Evolutionary conservation across 768 basidiomycete genomes (phyloP).

Genomic region (Suillus weaverae): DNA sequence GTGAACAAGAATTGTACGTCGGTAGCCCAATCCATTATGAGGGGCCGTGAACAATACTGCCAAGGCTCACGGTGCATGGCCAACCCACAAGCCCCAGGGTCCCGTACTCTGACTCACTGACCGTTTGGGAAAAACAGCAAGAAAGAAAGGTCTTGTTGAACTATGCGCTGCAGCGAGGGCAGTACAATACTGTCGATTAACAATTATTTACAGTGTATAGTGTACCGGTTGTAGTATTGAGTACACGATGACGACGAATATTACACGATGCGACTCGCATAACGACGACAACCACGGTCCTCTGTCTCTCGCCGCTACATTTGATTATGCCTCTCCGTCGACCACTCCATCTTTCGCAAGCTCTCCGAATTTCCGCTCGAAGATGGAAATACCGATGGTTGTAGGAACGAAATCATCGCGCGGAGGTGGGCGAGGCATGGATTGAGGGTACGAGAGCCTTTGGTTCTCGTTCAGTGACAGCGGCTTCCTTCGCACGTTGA

Average conservation of each 20-base stretch:
- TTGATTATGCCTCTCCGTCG: neutral
- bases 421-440: slow-evolving; percentile 16
- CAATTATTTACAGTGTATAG: neutral
- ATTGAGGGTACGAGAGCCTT: slow-evolving; percentile 27
- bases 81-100: neutral
- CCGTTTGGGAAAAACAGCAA: neutral
- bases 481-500: slow-evolving; percentile 17
- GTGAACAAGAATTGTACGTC: neutral
- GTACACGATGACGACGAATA: neutral
- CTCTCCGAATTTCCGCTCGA: slow-evolving; percentile 25
- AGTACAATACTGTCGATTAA: neutral
- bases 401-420: slow-evolving; percentile 16
- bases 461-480: slow-evolving; percentile 1
- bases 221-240: neutral
- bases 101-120: neutral
- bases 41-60: neutral
- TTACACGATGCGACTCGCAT: neutral
- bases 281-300: neutral
- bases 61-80: neutral
- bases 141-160: neutral
- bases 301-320: neutral
- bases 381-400: slow-evolving; percentile 22
- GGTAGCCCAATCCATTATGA: neutral
- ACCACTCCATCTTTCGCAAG: slow-evolving; percentile 21
- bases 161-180: neutral